Base-by-base conservation (phyloP, 768 basidiomycete genomes). In the Suillus luteus region DNA sequence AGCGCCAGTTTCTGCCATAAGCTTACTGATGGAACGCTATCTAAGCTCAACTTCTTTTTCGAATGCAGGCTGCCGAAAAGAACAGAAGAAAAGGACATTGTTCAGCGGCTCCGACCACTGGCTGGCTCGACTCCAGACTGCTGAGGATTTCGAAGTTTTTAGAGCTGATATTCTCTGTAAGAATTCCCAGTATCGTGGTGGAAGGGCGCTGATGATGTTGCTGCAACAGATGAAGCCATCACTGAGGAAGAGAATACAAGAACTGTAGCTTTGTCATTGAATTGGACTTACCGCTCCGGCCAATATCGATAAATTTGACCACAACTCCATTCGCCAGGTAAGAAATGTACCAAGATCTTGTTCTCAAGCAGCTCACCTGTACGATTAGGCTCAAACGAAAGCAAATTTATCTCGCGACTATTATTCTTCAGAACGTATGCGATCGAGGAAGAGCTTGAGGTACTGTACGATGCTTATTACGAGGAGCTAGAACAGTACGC, bases 391-490 rank as follows among this genome's bases (percentile, higher is more conserved):
- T 3, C 87, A 89, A 77, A 80, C 85, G 12, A 92, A 91, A 74
- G 77, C 83, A 14, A 83, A 80, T 59, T 71, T 78, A 55, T 69
- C 84, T 31, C 86, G 87, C 31, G 88, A 90, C 65, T 85, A 83
- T 69, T 80, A 81, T 48, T 74, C 81, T 3, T 77, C 82, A 19
- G 87, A 89, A 60, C 80, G 87, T 55, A 91, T 82, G 96, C 96
- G 67, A 98, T 99, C 83, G 97, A 99, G 83, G 93, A 96, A 82
- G 97, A 99, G 84, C 91, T 99, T 79, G 95, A 99, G 84, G 93
- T 95, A 82, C 90, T 99, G 81, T 99, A 99, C 87, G 96, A 98
- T 86, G 95, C 96, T 83, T 99, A 99, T 86, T 99, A 98, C 88
- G 94, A 97, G 78, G 96, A 99, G 85, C 90, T 99, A 83, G 94